These are phyloP conservation scores for Ocimum tenuiflorum DNA, from an alignment of 257 asterid genomes.

Conservation along the genomic window DNA sequence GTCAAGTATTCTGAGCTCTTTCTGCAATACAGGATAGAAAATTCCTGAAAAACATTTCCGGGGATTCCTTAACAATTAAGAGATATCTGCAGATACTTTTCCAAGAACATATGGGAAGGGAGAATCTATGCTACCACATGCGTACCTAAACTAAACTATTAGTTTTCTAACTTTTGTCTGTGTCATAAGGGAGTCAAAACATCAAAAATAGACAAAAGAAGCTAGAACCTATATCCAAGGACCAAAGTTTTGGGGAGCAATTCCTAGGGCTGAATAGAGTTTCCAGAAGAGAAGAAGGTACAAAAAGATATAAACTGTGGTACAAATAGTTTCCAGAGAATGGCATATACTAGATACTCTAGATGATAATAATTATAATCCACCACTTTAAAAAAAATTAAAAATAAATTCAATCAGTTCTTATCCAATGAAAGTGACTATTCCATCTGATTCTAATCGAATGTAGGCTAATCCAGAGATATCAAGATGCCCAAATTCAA, in stretches of 20 bases:
- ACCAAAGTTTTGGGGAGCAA: background rate
- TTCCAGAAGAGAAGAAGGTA: background rate
- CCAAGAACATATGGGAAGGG: background rate
- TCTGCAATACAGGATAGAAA: slow-evolving; percentile 24
- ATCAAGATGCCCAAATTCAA: slow-evolving; percentile 9
- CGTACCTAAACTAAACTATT: background rate
- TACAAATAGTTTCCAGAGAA: slow-evolving; percentile 9
- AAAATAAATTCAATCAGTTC: background rate
- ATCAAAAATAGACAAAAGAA: background rate
- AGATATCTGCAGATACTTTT: background rate
- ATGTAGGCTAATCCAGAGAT: background rate
- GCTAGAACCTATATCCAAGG: background rate
- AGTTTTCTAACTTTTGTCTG: background rate
- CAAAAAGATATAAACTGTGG: background rate
- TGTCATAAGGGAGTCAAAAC: background rate
- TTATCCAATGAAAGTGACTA: slow-evolving; percentile 16
- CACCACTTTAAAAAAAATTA: background rate
- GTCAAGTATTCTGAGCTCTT: slow-evolving; percentile 20
- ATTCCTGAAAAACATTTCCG: background rate
- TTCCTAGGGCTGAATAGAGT: background rate
- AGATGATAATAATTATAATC: background rate
- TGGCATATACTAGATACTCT: slow-evolving; percentile 13
- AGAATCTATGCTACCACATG: background rate
- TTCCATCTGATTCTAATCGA: background rate
- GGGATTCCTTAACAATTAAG: background rate